These are phyloP conservation scores for Curvularia lunata DNA, from an alignment of 2,329 filamentous ascomycete genomes.

Conservation along the genomic window DNA sequence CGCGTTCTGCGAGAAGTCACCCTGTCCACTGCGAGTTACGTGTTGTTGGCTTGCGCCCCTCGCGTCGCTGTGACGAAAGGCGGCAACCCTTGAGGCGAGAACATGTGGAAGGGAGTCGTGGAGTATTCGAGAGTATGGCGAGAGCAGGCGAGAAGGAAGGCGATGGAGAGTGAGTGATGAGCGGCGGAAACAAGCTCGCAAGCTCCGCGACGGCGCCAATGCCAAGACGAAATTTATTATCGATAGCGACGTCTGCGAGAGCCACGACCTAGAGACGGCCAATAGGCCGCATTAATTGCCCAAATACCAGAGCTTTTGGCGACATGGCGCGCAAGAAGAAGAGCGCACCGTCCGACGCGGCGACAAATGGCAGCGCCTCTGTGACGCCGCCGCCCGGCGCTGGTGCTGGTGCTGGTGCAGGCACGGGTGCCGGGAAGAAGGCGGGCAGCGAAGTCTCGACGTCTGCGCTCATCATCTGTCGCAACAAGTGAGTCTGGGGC, in stretches of 20 bases:
- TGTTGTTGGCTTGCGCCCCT: constrained; percentile 2
- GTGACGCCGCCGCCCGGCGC: constrained; percentile 9
- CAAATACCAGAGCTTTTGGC: constrained; percentile 5
- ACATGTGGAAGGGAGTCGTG: background rate
- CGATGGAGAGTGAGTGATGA: background rate
- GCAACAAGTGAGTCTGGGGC: constrained; percentile 51
- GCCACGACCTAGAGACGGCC: constrained; percentile 13
- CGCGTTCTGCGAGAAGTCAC: too few relatives aligned
- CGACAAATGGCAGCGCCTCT: constrained; percentile 23
- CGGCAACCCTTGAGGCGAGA: background rate
- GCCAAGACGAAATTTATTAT: constrained; percentile 31
- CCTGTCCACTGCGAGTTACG: background rate
- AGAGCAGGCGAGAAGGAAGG: background rate
- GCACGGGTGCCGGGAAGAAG: constrained; percentile 12
- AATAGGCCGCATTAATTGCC: constrained; percentile 2
- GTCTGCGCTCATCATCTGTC: constrained; percentile 50
- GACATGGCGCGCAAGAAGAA: constrained; percentile 47
- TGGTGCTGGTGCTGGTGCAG: background rate
- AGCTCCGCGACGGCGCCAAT: constrained; percentile 18
- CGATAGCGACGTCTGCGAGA: constrained; percentile 10
- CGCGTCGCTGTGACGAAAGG: background rate
- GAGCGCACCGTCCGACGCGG: constrained; percentile 31
- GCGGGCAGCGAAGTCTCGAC: constrained; percentile 24
- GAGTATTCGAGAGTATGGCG: background rate
- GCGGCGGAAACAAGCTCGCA: constrained; percentile 12